Evolutionary conservation across 2,329 filamentous ascomycete species (phyloP).

Genomic region (Aspergillus sp.): DNA sequence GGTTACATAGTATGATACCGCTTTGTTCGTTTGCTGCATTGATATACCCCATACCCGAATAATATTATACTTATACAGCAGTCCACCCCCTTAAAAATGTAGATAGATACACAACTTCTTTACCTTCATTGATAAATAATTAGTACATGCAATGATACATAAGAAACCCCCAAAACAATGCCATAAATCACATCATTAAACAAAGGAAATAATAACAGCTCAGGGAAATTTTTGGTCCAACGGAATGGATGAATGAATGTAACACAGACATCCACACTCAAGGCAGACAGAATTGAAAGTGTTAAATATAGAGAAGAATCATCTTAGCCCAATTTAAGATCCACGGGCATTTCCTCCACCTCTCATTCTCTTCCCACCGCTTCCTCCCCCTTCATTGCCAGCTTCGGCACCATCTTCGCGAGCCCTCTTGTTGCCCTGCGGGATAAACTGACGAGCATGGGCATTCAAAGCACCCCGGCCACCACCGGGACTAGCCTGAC

Average conservation of each 20-base stretch:
- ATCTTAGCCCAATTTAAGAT: slow-evolving; percentile 8
- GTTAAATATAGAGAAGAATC: background rate
- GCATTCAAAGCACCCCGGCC: slow-evolving; percentile 41
- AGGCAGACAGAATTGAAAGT: too few species aligned
- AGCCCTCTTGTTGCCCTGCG: slow-evolving; percentile 48
- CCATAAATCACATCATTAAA: background rate
- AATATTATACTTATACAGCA: background rate
- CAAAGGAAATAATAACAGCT: slow-evolving; percentile 6
- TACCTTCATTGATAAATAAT: background rate
- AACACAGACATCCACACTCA: background rate
- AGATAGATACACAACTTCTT: too few species aligned
- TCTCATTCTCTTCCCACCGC: slow-evolving; percentile 41
- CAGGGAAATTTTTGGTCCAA: background rate
- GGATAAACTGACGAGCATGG: slow-evolving; percentile 48
- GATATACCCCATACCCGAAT: slow-evolving; percentile 1
- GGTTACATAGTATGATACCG: background rate
- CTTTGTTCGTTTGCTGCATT: background rate
- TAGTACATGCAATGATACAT: background rate
- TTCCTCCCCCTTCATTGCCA: slow-evolving; percentile 25
- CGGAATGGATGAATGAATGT: slow-evolving; percentile 3
- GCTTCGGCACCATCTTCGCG: slow-evolving; percentile 43
- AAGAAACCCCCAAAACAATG: background rate
- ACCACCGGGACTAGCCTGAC: slow-evolving; percentile 20
- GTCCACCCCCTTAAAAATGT: too few species aligned
- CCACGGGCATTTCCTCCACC: slow-evolving; percentile 32